Evolutionary conservation across 208 protist genomes (phyloP).

Genomic region (Crithidia bombi): DNA sequence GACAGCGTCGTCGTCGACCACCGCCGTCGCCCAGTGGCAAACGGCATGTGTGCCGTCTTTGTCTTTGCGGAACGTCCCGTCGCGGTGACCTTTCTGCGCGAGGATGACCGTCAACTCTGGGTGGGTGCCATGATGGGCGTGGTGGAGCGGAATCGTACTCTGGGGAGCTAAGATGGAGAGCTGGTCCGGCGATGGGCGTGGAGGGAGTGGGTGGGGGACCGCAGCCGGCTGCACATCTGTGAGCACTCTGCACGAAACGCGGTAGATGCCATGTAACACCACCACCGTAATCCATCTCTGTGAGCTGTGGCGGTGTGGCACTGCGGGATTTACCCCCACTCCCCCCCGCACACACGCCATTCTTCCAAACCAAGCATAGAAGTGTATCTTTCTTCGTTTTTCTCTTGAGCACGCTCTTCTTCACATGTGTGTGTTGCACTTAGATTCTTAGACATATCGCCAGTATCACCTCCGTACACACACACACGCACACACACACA

Average conservation of each 20-base stretch:
- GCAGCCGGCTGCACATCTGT: too few species aligned
- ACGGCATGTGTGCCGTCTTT: conserved; percentile 63
- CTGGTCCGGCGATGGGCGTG: too few species aligned
- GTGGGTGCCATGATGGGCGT: conserved; percentile 72
- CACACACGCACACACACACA: background rate
- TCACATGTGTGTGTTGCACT: conserved; percentile 15
- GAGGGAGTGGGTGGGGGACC: too few species aligned
- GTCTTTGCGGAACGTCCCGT: conserved; percentile 53
- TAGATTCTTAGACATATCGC: background rate
- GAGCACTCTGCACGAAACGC: too few species aligned
- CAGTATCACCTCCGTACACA: background rate
- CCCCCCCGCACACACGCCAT: too few species aligned
- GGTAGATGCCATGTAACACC: too few species aligned
- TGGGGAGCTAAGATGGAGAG: conserved; percentile 13
- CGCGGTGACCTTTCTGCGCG: conserved; percentile 61
- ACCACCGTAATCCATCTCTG: too few species aligned
- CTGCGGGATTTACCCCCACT: too few species aligned
- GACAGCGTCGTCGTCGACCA: conserved; percentile 44
- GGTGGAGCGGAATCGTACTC: conserved; percentile 62
- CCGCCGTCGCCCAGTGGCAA: conserved; percentile 31
- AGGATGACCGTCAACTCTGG: conserved; percentile 70
- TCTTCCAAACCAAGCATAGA: conserved; percentile 2
- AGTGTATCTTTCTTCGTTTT: conserved; percentile 23
- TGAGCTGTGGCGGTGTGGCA: too few species aligned
- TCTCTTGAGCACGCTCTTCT: conserved; percentile 31